Evolutionary conservation across 768 basidiomycete genomes (phyloP).

Genomic region (Auricularia sp.): DNA sequence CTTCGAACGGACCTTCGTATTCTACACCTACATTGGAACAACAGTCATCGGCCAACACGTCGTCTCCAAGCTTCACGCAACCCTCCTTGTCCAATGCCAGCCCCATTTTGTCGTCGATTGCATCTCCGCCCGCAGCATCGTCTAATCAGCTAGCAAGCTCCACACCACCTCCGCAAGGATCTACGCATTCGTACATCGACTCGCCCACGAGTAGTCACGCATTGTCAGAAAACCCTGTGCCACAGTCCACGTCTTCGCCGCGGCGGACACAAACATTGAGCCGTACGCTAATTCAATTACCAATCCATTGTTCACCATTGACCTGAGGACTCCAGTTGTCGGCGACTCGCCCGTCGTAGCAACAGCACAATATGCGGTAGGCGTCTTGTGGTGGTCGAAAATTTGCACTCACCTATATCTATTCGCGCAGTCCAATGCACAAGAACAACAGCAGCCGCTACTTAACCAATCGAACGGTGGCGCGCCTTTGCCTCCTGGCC

Average conservation of each 20-base stretch:
- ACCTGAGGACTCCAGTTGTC: not conserved
- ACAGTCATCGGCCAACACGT: constrained; percentile 30
- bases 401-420: no score
- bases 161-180: constrained; percentile 10
- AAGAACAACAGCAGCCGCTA: not conserved
- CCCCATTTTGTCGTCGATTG: constrained; percentile 62
- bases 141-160: constrained; percentile 10
- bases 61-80: constrained; percentile 81
- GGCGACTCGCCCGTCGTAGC: not conserved
- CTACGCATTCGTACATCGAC: constrained; percentile 47
- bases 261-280: constrained; percentile 24
- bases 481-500: not conserved
- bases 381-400: not conserved
- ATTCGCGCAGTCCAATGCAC: no score
- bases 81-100: constrained; percentile 57
- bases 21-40: constrained; percentile 25
- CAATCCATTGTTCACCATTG: not conserved
- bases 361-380: not conserved
- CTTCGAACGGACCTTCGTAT: constrained; percentile 23
- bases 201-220: constrained; percentile 47
- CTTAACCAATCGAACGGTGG: not conserved
- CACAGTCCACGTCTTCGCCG: constrained; percentile 47
- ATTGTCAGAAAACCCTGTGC: constrained; percentile 47
- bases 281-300: not conserved
- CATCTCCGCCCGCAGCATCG: constrained; percentile 48